phyloP scores from a whole-genome alignment of 176 grass and related monocot genomes.

The Saccharum officinarum region DNA sequence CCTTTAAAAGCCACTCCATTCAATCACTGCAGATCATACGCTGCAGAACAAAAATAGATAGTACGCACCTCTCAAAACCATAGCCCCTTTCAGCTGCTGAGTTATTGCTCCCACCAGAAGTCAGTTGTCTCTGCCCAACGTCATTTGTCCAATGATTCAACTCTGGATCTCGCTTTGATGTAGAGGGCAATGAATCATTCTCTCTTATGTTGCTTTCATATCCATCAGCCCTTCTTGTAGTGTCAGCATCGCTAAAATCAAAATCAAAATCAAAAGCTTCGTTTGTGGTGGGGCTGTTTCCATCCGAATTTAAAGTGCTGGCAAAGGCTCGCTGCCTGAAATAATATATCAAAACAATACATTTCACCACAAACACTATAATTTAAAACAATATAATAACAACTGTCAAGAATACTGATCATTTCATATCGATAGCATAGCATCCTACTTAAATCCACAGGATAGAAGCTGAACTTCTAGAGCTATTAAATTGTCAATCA shows the following conservation, averaged over 20 bases:
- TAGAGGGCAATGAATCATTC: conserved; percentile 62
- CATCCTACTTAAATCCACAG: conserved; percentile 27
- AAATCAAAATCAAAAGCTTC: conserved; percentile 55
- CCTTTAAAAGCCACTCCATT: conserved; percentile 41
- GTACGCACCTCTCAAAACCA: conserved; percentile 76
- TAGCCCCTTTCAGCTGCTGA: conserved; percentile 51
- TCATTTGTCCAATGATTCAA: conserved; percentile 53
- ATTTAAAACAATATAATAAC: not conserved
- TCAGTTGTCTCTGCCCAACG: conserved; percentile 62
- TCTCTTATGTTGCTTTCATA: conserved; percentile 46
- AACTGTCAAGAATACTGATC: not conserved
- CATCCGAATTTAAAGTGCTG: conserved; percentile 4
- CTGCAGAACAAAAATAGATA: conserved; percentile 32
- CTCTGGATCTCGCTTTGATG: conserved; percentile 60
- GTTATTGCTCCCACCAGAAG: conserved; percentile 40
- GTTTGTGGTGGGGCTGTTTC: conserved; percentile 34
- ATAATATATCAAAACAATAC: conserved; percentile 33
- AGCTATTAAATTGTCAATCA: not conserved
- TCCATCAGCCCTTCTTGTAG: conserved; percentile 43
- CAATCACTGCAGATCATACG: not conserved
- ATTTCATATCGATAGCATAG: conserved; percentile 2
- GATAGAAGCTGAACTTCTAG: not conserved
- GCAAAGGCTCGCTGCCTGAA: conserved; percentile 36
- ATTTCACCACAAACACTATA: conserved; percentile 29
- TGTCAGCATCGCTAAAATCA: conserved; percentile 38